Conservation (phyloP, 2,329 filamentous ascomycete species). For the Pseudogymnoascus sp. region DNA sequence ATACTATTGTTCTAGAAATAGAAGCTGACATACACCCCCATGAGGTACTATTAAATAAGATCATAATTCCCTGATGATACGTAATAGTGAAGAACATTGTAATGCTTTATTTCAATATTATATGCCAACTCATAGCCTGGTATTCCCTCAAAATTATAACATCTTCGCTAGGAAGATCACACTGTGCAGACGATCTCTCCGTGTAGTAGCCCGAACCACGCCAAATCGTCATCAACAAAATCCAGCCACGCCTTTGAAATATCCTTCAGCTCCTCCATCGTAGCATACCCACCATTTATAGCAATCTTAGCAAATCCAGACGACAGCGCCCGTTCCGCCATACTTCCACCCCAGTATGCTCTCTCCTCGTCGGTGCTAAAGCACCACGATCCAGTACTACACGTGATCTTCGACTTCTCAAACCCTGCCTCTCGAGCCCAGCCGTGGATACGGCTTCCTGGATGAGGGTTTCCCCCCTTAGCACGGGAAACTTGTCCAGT, state of each 20-base stretch:
- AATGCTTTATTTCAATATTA: background rate
- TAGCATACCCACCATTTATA: constrained; percentile 27
- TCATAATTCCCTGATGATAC: background rate
- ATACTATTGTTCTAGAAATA: background rate
- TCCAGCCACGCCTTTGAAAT: constrained; percentile 29
- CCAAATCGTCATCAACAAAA: constrained; percentile 28
- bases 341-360: constrained; percentile 12
- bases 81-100: background rate
- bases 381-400: constrained; percentile 14
- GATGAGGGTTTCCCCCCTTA: constrained; percentile 12
- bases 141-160: background rate
- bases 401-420: constrained; percentile 6
- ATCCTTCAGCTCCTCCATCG: constrained; percentile 24
- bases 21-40: background rate
- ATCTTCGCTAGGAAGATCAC: background rate
- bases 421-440: constrained; percentile 17
- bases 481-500: constrained; percentile 11
- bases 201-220: constrained; percentile 31
- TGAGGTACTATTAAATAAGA: background rate
- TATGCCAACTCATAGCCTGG: background rate
- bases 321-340: constrained; percentile 21
- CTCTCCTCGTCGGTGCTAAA: constrained; percentile 9
- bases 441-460: constrained; percentile 10
- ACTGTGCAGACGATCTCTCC: constrained; percentile 29
- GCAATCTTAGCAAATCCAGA: constrained; percentile 26